A percentile compares a stretch with the other conserved stretches of the same genome.
Conservation (phyloP, 2,329 filamentous ascomycete species). For the Scopulariopsis brevicaulis region DNA sequence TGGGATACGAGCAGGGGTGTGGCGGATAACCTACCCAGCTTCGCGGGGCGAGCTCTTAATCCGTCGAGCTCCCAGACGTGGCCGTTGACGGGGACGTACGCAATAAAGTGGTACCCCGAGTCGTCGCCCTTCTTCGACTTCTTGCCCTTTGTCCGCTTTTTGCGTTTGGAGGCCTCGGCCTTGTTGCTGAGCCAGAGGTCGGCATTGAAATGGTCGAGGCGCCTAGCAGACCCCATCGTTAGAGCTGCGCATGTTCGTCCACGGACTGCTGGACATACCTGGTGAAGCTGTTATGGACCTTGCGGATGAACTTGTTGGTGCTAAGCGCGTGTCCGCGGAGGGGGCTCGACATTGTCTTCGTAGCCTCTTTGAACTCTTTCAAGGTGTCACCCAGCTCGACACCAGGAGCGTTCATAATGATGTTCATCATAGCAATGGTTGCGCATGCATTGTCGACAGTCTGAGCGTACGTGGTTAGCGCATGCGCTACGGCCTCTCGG, state of each 20-base stretch:
- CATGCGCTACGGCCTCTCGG: not conserved
- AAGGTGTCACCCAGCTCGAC: constrained; percentile 62
- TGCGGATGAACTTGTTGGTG: constrained; percentile 64
- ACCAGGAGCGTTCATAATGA: constrained; percentile 69
- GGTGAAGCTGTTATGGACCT: constrained; percentile 81
- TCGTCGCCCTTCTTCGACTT: constrained; percentile 32
- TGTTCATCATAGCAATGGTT: constrained; percentile 86
- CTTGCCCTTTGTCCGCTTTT: constrained; percentile 21
- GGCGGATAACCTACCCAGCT: constrained; percentile 22
- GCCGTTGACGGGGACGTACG: constrained; percentile 67
- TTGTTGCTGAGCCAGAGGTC: constrained; percentile 56
- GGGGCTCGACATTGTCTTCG: constrained; percentile 54
- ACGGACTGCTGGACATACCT: constrained; percentile 3
- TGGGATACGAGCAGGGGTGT: too few relatives aligned
- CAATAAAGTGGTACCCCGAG: constrained; percentile 77
- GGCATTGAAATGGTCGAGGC: constrained; percentile 64
- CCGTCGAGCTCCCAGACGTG: constrained; percentile 86
- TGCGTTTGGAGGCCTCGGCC: constrained; percentile 21
- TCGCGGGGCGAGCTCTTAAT: constrained; percentile 58
- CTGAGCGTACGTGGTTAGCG: constrained; percentile 26
- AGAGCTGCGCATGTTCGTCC: not conserved
- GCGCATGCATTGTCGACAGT: constrained; percentile 79
- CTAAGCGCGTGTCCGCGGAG: constrained; percentile 67
- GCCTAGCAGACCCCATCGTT: constrained; percentile 23
- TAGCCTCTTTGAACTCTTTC: constrained; percentile 60